Conservation (phyloP, 805 yeast genomes). For the Candida adriatica region DNA sequence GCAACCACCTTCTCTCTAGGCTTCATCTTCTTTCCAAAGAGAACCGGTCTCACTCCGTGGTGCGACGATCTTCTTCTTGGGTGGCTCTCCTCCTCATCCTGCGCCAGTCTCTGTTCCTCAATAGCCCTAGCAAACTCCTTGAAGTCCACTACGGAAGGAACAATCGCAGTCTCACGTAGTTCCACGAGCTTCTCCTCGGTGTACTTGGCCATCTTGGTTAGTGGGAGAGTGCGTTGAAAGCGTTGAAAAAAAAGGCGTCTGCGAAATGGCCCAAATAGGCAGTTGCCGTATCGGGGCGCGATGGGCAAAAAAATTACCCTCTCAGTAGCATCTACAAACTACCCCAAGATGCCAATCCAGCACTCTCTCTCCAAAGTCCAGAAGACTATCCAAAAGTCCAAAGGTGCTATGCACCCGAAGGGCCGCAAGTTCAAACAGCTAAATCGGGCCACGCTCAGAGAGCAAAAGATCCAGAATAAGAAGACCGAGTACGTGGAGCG, state of each 20-base stretch:
- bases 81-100: constrained; percentile 21
- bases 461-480: constrained; percentile 55
- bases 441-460: constrained; percentile 82
- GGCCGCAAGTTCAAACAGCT: constrained; percentile 85
- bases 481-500: constrained; percentile 52
- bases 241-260: not conserved
- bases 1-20: constrained; percentile 23
- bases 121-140: constrained; percentile 59
- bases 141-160: constrained; percentile 58
- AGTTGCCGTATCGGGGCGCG: constrained; percentile 2
- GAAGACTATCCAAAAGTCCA: constrained; percentile 48
- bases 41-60: constrained; percentile 40
- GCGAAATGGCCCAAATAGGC: not conserved
- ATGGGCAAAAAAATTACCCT: constrained; percentile 1
- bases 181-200: constrained; percentile 65
- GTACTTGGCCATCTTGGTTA: constrained; percentile 39
- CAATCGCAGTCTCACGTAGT: constrained; percentile 47
- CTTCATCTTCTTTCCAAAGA: constrained; percentile 43
- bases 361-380: constrained; percentile 61
- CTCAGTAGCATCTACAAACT: no score
- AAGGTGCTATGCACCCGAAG: constrained; percentile 68
- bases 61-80: constrained; percentile 52
- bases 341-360: constrained; percentile 48
- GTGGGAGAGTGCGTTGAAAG: not conserved
- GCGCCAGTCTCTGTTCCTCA: constrained; percentile 53